Evolutionary conservation across 495 filamentous ascomycete genomes (phyloP), one percentile per base, ranked within the genome.

Genomic region (Tuber umbilicatum): DNA sequence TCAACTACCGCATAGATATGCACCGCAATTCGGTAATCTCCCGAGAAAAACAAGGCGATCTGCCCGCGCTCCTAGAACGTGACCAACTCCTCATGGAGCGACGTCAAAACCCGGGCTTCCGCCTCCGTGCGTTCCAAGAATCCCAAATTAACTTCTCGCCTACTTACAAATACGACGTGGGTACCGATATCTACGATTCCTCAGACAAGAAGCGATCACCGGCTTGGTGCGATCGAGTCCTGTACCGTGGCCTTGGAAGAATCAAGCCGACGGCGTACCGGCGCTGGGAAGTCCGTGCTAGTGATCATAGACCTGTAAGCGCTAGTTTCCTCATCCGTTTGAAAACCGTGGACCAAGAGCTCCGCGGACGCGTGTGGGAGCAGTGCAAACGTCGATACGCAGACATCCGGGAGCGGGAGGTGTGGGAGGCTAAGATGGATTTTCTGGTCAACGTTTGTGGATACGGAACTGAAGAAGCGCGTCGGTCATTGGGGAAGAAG

Each of bases 1-100:
- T 99, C 67, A 99, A 99, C 83, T 99, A 99, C 84, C 94, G 95
- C 60, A 98, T 99, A 80, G 95, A 99, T 83, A 97, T 97, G 87
- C 90, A 91, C 31, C 91, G 95, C 16, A 92, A 97, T 80, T 91
- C 92, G 12, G 94, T 98, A 47, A 91, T 99, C 70, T 90, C 90
- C 73, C 92, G 91, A 0, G 86, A 97, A 71, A 91, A 90, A 64
- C 85, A 89, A 69, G 90, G 90, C 75, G 97, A 97, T 78, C 87
- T 98, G 5, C 76, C 84, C n/a, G 95, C 97, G 82, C 88, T 98
- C n/a, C 87, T 99, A 0, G 95, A 98, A 67, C 89, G 96, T 50
- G 95, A 99, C 81, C 95, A 99, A 82, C 86, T 99, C 6, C 89
- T 97, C 1, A 91, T 96, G 9, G 93, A 93, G 35, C 86, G 90